Percentiles rank a stretch among this genome's conserved stretches.
phyloP scores from a whole-genome alignment of 352 stramenopile species.

The Pythium pectinolyticum region DNA sequence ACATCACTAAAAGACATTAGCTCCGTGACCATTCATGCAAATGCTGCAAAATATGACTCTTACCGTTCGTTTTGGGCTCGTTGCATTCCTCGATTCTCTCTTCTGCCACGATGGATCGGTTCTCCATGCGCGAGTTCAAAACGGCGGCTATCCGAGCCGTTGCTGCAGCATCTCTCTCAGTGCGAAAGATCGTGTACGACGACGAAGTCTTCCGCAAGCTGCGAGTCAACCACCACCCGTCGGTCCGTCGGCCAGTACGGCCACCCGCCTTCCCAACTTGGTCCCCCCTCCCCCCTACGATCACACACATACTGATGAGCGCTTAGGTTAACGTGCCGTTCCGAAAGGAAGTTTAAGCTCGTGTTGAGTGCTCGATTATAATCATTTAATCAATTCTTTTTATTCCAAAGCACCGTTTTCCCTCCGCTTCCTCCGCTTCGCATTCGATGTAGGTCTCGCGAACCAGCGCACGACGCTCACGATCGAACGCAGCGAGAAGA shows the following conservation, averaged over 20 bases:
- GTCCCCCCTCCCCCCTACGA: no score
- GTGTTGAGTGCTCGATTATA: slow-evolving; percentile 10
- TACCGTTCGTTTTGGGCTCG: neutral
- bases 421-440: slow-evolving; percentile 24
- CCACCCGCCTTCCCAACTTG: no score
- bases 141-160: neutral
- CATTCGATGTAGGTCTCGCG: slow-evolving; percentile 24
- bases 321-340: slow-evolving; percentile 30
- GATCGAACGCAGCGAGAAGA: slow-evolving; percentile 25
- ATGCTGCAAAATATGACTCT: neutral
- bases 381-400: slow-evolving; percentile 9
- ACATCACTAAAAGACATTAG: neutral
- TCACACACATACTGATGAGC: no score
- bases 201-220: slow-evolving; percentile 15
- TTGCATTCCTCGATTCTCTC: neutral
- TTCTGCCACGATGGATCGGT: neutral
- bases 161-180: neutral
- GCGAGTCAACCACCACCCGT: neutral
- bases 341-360: slow-evolving; percentile 30
- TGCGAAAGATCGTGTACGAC: neutral
- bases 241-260: no score
- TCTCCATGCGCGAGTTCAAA: slow-evolving; percentile 7
- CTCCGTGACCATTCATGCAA: neutral
- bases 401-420: slow-evolving; percentile 21
- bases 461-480: slow-evolving; percentile 24